A percentile compares a stretch with the other conserved stretches of the same genome.
Evolutionary conservation across 352 stramenopile genomes (phyloP).

Genomic region (Elongisporangium undulatum): DNA sequence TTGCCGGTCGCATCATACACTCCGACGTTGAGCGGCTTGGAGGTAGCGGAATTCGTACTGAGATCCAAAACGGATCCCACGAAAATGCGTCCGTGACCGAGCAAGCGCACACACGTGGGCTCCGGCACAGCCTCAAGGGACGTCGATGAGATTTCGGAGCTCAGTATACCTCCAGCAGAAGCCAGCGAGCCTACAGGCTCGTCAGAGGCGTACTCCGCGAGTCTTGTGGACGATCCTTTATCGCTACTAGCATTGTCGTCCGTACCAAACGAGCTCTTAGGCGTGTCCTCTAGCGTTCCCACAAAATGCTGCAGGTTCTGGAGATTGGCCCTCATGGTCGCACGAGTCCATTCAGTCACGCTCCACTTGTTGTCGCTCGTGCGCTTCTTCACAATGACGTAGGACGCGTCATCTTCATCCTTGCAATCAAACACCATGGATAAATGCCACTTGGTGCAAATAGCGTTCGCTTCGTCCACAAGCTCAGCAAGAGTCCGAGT

Average conservation of each 20-base stretch:
- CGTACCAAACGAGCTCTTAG: constrained; percentile 9
- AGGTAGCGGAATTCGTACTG: constrained; percentile 5
- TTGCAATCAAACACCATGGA: constrained; percentile 22
- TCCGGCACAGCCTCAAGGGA: background rate
- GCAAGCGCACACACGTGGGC: constrained; percentile 16
- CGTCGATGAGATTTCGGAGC: background rate
- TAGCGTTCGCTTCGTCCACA: constrained; percentile 52
- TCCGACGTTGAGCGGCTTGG: constrained; percentile 7
- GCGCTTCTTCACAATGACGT: constrained; percentile 18
- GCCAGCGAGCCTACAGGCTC: background rate
- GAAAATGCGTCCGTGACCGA: constrained; percentile 27
- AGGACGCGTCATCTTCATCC: constrained; percentile 15
- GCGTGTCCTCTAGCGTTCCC: constrained; percentile 4
- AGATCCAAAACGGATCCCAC: constrained; percentile 8
- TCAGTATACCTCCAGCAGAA: background rate
- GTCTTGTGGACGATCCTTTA: background rate
- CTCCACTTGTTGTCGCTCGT: background rate
- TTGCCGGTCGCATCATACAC: constrained; percentile 11
- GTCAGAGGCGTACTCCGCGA: background rate
- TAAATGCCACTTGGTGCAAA: constrained; percentile 50
- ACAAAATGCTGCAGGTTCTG: background rate
- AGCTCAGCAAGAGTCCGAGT: constrained; percentile 10
- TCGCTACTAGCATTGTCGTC: background rate
- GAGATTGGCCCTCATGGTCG: background rate
- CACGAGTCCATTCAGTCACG: background rate